A percentile compares a stretch with the other conserved stretches of the same genome.
Evolutionary conservation across 164 flowering plant species (phyloP).

Genomic region (Tetrastigma voinierianum): DNA sequence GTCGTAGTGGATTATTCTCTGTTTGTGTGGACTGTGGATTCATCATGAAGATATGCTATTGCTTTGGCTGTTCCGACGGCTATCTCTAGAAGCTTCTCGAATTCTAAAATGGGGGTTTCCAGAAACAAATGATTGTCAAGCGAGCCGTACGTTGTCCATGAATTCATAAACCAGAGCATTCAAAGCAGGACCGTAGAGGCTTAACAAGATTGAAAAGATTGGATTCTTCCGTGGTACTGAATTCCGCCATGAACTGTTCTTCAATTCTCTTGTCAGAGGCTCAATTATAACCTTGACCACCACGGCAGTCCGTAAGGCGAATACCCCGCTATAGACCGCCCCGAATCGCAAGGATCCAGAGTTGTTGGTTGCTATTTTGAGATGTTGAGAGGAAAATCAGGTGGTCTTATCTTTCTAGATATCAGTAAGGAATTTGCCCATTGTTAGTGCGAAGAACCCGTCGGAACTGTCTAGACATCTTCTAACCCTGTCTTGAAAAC

Average conservation of each 20-base stretch:
- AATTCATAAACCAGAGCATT: background rate
- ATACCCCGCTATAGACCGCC: slow-evolving; percentile 5
- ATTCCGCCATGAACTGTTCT: slow-evolving; percentile 6
- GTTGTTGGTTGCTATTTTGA: slow-evolving; percentile 1
- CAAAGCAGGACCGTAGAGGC: background rate
- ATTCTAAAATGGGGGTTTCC: slow-evolving; percentile 2
- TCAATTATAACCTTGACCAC: slow-evolving; percentile 12
- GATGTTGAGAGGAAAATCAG: slow-evolving; percentile 11
- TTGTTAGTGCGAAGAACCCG: background rate
- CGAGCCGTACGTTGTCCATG: slow-evolving; percentile 27
- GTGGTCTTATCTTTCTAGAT: slow-evolving; percentile 8
- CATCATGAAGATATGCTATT: slow-evolving; percentile 21
- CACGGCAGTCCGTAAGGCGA: background rate
- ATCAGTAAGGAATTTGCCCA: slow-evolving; percentile 7
- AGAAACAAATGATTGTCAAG: slow-evolving; percentile 22
- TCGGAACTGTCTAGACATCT: too few relatives aligned
- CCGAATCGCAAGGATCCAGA: slow-evolving; percentile 8
- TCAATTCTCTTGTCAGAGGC: background rate
- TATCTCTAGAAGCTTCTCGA: slow-evolving; percentile 17
- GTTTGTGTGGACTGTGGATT: too few relatives aligned
- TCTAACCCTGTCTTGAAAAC: too few relatives aligned
- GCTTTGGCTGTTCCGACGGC: background rate
- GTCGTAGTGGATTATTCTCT: slow-evolving; percentile 30
- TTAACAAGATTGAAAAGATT: slow-evolving; percentile 31
- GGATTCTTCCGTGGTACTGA: slow-evolving; percentile 27